Evolutionary conservation across 192 early-diverging fungal genomes (phyloP).

Genomic region (Funneliformis mosseae): DNA sequence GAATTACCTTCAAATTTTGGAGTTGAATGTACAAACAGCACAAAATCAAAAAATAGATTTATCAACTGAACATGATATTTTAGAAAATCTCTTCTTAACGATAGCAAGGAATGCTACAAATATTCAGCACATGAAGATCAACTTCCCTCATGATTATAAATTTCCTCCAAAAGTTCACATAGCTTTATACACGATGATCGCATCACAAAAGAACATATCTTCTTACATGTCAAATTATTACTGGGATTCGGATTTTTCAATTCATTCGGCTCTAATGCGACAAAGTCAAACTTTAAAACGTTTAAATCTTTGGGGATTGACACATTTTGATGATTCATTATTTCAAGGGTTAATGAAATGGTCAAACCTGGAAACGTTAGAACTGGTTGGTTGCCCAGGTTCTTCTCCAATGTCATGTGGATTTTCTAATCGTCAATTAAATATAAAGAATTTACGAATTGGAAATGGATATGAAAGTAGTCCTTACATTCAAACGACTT

Average conservation of each 20-base stretch:
- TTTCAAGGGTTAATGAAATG: slow-evolving; percentile 3
- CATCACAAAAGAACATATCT: not conserved
- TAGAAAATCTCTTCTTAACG: not conserved
- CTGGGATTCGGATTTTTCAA: slow-evolving; percentile 12
- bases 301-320: slow-evolving; percentile 14
- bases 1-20: not conserved
- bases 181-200: not conserved
- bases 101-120: not conserved
- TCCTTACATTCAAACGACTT: not conserved
- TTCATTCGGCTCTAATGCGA: not conserved
- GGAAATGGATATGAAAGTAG: not conserved
- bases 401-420: not conserved
- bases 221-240: slow-evolving; percentile 19
- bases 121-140: slow-evolving; percentile 12
- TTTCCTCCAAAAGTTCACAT: not conserved
- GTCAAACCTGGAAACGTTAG: not conserved
- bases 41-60: not conserved
- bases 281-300: not conserved
- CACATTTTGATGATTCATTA: not conserved
- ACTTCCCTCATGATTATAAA: not conserved
- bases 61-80: not conserved
- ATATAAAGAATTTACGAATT: not conserved
- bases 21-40: not conserved
- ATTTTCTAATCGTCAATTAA: not conserved
- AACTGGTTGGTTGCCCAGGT: slow-evolving; percentile 14